Base-by-base conservation (phyloP, 2,329 filamentous ascomycete species). In the Fusarium phyllophilum region DNA sequence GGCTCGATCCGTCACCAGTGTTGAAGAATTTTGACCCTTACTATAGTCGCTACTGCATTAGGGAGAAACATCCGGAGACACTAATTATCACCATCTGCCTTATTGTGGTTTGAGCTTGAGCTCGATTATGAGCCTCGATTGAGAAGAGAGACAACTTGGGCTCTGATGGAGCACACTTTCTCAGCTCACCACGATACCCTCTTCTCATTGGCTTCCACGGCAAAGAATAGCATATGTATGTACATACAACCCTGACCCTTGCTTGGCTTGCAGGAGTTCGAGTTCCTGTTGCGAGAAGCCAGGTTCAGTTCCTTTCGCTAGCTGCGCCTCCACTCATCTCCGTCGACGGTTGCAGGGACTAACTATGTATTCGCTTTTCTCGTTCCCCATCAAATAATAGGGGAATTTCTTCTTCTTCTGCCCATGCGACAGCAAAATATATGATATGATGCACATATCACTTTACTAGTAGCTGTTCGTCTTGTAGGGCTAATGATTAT, bases 281-380 rank as follows among this genome's bases (percentile, higher is more conserved):
- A 57, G 60, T 68, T 66, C 38, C 49, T 57, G 31, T 34, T 18
- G 42, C 39, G 34, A 57, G 48, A 38, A 36, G 39, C 38, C 22
- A 29, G 66, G 44, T 48, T 39, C 26, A 29, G 61, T 60, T 51
- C 71, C 51, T 33, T 51, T 51, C 48, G 48, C 61, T 55, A 60
- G 41, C 58, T 73, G 49, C 51, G 58, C 51, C 68, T 65, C 72
- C 72, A 73, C 68, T 65, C 67, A 75, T 75, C 73, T 75, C 72
- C 72, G 72, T 73, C 45, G 56, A 61, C 20, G 54, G 60, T 57
- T 70, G 45, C 59, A 70, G 67, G 67, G 51, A 51, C 36, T 42
- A 24, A 29, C 26, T 29, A 29, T 26, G 26, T 26, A 26, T 45
- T 66, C 44, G 61, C 64, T 39, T 45, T 49, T 65, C 14, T n/a